Conservation (phyloP, 2,329 filamentous ascomycete genomes). For the Cladosporium oxysporum region DNA sequence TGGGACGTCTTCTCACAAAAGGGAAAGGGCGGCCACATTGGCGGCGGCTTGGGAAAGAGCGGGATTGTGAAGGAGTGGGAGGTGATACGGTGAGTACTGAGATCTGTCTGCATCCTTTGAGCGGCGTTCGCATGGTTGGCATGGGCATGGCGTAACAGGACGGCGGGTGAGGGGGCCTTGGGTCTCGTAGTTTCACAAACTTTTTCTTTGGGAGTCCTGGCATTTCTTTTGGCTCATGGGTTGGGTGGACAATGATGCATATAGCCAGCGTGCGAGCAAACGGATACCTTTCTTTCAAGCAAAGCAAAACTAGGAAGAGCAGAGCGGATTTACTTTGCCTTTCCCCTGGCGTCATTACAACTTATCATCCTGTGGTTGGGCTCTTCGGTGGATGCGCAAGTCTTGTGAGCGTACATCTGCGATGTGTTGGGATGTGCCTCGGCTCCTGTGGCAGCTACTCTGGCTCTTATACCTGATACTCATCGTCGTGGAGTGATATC, state of each 20-base stretch:
- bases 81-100: constrained; percentile 7
- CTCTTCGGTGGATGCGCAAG: not conserved
- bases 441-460: not conserved
- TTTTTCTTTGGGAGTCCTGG: not conserved
- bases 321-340: not conserved
- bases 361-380: not conserved
- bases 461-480: too few relatives aligned
- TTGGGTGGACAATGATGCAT: constrained; percentile 2
- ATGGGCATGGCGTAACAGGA: not conserved
- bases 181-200: not conserved
- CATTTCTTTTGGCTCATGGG: not conserved
- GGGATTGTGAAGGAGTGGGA: constrained; percentile 19
- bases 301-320: not conserved
- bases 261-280: constrained; percentile 9
- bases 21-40: constrained; percentile 66
- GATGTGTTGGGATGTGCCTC: not conserved
- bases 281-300: constrained; percentile 3
- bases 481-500: not conserved
- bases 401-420: not conserved
- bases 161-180: not conserved
- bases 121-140: not conserved
- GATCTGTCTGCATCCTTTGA: not conserved
- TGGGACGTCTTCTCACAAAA: constrained; percentile 94
- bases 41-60: constrained; percentile 63
- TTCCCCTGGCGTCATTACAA: not conserved